Evolutionary conservation across 2,329 filamentous ascomycete species (phyloP), one percentile per base, ranked within the genome.

Genomic region (Rutstroemia sp.): DNA sequence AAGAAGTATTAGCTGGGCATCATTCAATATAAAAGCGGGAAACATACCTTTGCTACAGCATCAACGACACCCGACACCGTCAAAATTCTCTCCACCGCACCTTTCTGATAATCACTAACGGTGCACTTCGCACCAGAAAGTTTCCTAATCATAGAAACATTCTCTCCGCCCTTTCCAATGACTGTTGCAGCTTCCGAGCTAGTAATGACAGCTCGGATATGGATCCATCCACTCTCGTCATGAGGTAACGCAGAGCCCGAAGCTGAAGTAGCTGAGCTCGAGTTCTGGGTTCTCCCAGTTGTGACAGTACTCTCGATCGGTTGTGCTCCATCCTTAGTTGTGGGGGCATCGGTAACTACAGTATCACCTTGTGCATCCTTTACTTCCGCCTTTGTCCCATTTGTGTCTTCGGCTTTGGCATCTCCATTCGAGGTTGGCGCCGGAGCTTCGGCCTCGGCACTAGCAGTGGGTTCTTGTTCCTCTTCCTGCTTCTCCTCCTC

Each of bases 91-190:
- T 99, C 94, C 37, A 97, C 92, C 55, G 94, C 94, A 63, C 94
- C 94, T 69, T 95, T 90, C 65, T 95, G 89, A 69, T 97, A 99
- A 74, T 99, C 94, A 76, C 92, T 96, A 65, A 99, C 94, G 48
- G 94, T 99, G 78, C 94, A 99, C 76, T 97, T 97, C 64, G 94
- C 94, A 67, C 91, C 92, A 52, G 94, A 96, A 75, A 96, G 80
- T 71, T 89, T 90, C 64, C 94, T 86, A 69, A 99, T 97, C 75
- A 95, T 90, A 64, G 92, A 95, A 48, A 99, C 94, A 69, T 99
- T 99, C 78, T 99, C 94, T 70, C 94, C 94, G 61, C 92, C 92
- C 76, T 99, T 99, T 70, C 94, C 94, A 73, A 99, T 99, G 64
- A 96, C 90, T 49, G 94, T 99, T 41, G 94, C 94, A 64, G 94